Percentiles rank a stretch among this genome's conserved stretches.
phyloP scores from a whole-genome alignment of 2,329 filamentous ascomycete species.

The Hypoxylon sp. region DNA sequence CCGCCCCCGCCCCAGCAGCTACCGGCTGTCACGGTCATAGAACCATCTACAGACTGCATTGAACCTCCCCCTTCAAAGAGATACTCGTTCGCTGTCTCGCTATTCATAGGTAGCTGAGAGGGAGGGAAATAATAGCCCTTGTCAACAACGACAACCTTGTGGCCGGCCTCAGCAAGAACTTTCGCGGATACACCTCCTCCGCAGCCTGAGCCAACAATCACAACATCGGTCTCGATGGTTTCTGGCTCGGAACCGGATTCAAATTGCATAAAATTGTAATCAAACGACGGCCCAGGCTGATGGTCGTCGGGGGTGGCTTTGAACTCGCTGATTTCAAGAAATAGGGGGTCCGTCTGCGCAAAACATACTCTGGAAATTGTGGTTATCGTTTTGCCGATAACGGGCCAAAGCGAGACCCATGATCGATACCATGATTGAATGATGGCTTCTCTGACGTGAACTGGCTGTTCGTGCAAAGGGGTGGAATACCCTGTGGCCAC shows the following conservation, averaged over 20 bases:
- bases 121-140: conserved; percentile 81
- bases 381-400: conserved; percentile 64
- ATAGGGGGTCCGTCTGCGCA: conserved; percentile 62
- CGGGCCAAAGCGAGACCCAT: conserved; percentile 62
- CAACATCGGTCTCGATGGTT: conserved; percentile 78
- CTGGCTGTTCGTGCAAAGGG: conserved; percentile 68
- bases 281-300: conserved; percentile 59
- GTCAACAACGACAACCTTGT: conserved; percentile 78
- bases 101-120: conserved; percentile 76
- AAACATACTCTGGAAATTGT: conserved; percentile 63
- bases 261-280: conserved; percentile 71
- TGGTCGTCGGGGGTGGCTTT: conserved; percentile 62
- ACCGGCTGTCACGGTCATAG: conserved; percentile 71
- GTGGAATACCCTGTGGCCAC: conserved; percentile 73
- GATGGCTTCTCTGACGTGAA: conserved; percentile 67
- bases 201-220: conserved; percentile 87
- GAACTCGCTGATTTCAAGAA: conserved; percentile 66
- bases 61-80: conserved; percentile 76
- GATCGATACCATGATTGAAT: conserved; percentile 69
- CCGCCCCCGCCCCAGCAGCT: conserved; percentile 86
- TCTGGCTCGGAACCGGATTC: conserved; percentile 55
- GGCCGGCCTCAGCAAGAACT: conserved; percentile 73
- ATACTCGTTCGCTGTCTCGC: conserved; percentile 65
- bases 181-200: conserved; percentile 85
- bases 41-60: conserved; percentile 62